Percentiles rank a stretch among this genome's conserved stretches.
Conservation (phyloP, 768 basidiomycete genomes). For the Psilocybe cubensis region DNA sequence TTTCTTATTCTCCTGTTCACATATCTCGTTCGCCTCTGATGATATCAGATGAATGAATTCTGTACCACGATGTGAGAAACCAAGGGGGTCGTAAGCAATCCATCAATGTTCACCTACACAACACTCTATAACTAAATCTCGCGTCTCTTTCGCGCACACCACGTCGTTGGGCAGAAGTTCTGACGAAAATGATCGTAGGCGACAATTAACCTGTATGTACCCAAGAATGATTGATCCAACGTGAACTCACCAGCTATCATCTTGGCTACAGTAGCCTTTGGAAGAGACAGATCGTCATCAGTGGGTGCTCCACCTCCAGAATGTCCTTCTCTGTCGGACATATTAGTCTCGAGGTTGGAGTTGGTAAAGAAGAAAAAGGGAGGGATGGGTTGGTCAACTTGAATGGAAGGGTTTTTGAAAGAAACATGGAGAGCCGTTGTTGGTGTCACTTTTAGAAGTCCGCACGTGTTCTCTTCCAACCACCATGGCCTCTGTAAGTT, state of each 20-base stretch:
- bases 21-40: conserved; percentile 96
- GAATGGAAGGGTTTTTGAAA: not conserved
- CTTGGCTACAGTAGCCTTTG: conserved; percentile 97
- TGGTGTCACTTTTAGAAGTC: conserved; percentile 33
- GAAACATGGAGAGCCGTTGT: not conserved
- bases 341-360: conserved; percentile 33
- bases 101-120: conserved; percentile 88
- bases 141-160: conserved; percentile 92
- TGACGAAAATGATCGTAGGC: conserved; percentile 33
- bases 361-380: not conserved
- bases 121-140: conserved; percentile 96
- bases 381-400: conserved; percentile 1
- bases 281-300: conserved; percentile 95
- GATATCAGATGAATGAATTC: conserved; percentile 99
- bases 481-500: conserved; percentile 70
- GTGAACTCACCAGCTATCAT: conserved; percentile 80
- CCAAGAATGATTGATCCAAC: not conserved
- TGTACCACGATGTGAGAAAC: conserved; percentile 35
- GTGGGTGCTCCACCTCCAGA: conserved; percentile 56
- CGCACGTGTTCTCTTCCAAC: conserved; percentile 46
- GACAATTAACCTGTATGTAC: conserved; percentile 12
- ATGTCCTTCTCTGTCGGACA: conserved; percentile 93
- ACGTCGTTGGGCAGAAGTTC: conserved; percentile 90
- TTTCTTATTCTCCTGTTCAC: conserved; percentile 97
- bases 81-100: conserved; percentile 5